Evolutionary conservation across 495 filamentous ascomycete genomes (phyloP), one percentile per base, ranked within the genome.

Genomic region (Penicillium simplicissimum): DNA sequence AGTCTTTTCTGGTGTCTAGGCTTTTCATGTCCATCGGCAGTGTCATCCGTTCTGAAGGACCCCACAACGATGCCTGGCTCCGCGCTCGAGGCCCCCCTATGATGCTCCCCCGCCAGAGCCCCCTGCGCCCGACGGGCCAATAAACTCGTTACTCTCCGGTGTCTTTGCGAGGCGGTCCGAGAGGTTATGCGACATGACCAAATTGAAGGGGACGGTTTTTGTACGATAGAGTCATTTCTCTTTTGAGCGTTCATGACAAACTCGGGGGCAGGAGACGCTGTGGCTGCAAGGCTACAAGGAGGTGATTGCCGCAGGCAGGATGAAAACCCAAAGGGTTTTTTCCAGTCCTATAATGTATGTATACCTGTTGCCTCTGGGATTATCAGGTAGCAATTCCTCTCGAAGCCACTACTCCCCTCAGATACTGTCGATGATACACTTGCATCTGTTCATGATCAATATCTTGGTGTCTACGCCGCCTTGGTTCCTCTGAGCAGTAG

Each of bases 21-120:
- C 96, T 97, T 76, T 98, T 98, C 84, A 98, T 98, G 95, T 93
- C 90, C 38, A 97, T 98, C 68, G 95, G 95, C 62, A 96, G 90
- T 65, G 92, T 94, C 19, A 97, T 98, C 67, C 89, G 95, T 71
- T 90, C 92, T 17, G 93, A 97, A 66, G 84, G 84, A 57, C 77
- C 77, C 48, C 67, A 74, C 63, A 78, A 78, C 68, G 77, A 81
- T 65, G 75, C 76, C 64, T 81, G 77, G 76, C 75, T 78, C 59
- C 79, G 79, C 34, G 77, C 77, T 52, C 73, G 74, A 6, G 76
- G 76, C 35, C 76, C 76, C 56, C 77, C 79, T 8, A 78, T 81
- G 64, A 81, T 81, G 68, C 79, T 80, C 48, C 77, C 79, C 60
- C 76, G 79, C 62, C 73, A 78, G 59, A 71, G 52, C 57, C 72